These are phyloP conservation scores for Claviceps maximensis DNA, from an alignment of 2,329 filamentous ascomycete genomes.

Conservation along the genomic window DNA sequence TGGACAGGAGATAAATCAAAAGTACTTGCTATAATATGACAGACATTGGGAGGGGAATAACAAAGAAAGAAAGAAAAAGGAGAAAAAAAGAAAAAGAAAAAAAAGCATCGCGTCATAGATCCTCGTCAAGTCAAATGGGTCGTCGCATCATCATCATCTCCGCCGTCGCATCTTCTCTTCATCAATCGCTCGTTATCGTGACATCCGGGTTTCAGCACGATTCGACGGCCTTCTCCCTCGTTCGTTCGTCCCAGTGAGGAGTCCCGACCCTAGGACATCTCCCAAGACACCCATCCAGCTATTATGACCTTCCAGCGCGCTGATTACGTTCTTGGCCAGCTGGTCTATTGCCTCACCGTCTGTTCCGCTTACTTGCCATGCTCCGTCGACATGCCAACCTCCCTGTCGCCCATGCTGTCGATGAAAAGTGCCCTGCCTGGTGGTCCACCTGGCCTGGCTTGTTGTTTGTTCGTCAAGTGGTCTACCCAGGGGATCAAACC, in stretches of 20 bases:
- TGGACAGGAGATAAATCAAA: no score
- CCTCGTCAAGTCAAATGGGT: background rate
- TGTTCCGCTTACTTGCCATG: slow-evolving; percentile 32
- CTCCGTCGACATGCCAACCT: slow-evolving; percentile 25
- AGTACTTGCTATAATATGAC: no score
- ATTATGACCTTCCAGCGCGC: slow-evolving; percentile 17
- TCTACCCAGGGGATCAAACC: slow-evolving; percentile 32
- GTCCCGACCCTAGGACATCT: slow-evolving; percentile 16
- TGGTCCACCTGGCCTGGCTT: slow-evolving; percentile 17
- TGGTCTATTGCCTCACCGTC: slow-evolving; percentile 28
- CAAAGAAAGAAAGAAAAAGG: no score
- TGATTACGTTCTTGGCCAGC: slow-evolving; percentile 15
- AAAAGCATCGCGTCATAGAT: no score
- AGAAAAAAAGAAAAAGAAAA: no score
- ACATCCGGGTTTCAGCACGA: background rate
- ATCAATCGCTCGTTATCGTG: background rate
- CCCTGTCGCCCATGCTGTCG: slow-evolving; percentile 19
- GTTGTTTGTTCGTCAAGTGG: slow-evolving; percentile 20
- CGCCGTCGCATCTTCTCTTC: background rate
- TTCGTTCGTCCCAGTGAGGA: slow-evolving; percentile 6
- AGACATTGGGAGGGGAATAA: no score
- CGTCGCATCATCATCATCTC: slow-evolving; percentile 10
- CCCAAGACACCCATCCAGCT: slow-evolving; percentile 20
- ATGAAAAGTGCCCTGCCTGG: slow-evolving; percentile 29
- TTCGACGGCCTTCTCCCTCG: background rate